phyloP scores from a whole-genome alignment of 208 protist species.

The Balamuthia mandrillaris region DNA sequence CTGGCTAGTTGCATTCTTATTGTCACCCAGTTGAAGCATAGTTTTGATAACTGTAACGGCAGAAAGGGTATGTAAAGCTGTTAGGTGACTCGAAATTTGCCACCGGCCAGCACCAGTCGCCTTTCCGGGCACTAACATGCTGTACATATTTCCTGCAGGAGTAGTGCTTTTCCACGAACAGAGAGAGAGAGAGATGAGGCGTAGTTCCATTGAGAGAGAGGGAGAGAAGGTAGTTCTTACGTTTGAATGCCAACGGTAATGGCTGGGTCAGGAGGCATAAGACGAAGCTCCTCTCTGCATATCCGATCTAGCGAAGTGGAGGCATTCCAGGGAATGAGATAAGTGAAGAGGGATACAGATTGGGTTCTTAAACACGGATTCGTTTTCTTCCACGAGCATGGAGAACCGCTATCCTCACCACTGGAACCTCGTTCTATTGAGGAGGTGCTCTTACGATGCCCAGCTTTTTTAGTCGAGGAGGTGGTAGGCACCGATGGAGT shows the following conservation, averaged over 20 bases:
- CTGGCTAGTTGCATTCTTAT: not conserved
- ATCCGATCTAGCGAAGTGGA: not conserved
- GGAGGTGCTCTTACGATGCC: no score
- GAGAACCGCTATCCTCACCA: no score
- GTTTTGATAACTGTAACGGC: not conserved
- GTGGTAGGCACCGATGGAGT: no score
- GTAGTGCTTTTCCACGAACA: not conserved
- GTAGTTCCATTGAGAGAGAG: no score
- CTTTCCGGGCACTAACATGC: not conserved
- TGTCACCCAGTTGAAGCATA: not conserved
- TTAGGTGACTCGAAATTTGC: not conserved
- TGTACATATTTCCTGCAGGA: not conserved
- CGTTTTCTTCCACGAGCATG: no score
- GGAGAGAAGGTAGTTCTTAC: not conserved
- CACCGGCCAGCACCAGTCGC: not conserved
- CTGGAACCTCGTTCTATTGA: no score
- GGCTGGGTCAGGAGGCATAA: not conserved
- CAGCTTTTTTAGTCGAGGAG: no score
- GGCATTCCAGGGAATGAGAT: slow-evolving; percentile 3
- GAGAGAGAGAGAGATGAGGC: not conserved
- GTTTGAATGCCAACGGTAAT: not conserved
- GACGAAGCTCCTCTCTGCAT: not conserved
- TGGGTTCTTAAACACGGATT: no score
- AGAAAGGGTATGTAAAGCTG: not conserved
- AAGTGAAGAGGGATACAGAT: slow-evolving; percentile 31